A percentile compares a stretch with the other conserved stretches of the same genome.
Evolutionary conservation across 805 yeast species (phyloP).

Genomic region (Dipodascus albidus): DNA sequence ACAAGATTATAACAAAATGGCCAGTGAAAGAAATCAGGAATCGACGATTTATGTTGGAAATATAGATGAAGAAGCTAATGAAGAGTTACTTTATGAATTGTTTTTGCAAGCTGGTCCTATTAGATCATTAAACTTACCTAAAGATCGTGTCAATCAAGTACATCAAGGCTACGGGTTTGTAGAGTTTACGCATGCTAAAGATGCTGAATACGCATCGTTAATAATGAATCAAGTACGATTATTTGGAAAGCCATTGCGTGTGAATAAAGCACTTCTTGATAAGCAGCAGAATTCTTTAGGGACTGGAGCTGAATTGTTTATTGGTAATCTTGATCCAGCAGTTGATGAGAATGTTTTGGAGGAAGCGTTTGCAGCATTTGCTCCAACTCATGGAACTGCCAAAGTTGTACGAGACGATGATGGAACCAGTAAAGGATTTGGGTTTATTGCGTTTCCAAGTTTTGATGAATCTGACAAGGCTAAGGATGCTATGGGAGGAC

Average conservation of each 20-base stretch:
- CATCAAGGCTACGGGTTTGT: constrained; percentile 89
- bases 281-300: constrained; percentile 20
- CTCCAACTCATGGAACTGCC: constrained; percentile 42
- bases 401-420: constrained; percentile 37
- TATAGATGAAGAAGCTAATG: constrained; percentile 64
- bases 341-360: constrained; percentile 48
- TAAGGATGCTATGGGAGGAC: constrained; percentile 54
- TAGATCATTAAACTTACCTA: constrained; percentile 58
- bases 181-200: constrained; percentile 47
- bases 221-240: constrained; percentile 50
- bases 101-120: constrained; percentile 81
- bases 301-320: constrained; percentile 57
- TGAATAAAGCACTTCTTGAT: constrained; percentile 38
- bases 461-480: constrained; percentile 67
- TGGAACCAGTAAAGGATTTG: constrained; percentile 50
- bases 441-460: constrained; percentile 50
- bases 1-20: constrained; percentile 18
- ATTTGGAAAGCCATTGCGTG: constrained; percentile 47
- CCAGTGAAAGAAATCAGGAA: constrained; percentile 43
- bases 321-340: constrained; percentile 56
- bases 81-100: constrained; percentile 63
- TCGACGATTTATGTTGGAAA: constrained; percentile 74
- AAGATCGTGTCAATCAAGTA: constrained; percentile 54
- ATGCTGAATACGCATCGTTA: constrained; percentile 58
- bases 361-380: constrained; percentile 59